Conservation (phyloP, 805 yeast species). For the Saturnispora zaruensis region DNA sequence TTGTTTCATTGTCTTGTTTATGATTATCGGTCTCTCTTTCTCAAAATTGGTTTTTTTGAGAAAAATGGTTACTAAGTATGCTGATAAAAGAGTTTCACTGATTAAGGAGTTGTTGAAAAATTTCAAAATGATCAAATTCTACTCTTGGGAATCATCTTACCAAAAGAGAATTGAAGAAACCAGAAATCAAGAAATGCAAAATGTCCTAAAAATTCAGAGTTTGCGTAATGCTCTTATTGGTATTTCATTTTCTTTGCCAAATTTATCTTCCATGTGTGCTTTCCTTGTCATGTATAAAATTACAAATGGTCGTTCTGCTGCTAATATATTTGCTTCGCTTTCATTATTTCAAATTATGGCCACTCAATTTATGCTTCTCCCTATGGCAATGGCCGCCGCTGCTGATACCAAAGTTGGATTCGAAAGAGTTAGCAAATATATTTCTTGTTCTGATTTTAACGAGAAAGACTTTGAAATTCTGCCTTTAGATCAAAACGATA, state of each 20-base stretch:
- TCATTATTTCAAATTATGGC: conserved; percentile 56
- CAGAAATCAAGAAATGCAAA: conserved; percentile 54
- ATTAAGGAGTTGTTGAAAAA: conserved; percentile 74
- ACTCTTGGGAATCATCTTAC: conserved; percentile 87
- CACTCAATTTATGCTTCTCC: conserved; percentile 56
- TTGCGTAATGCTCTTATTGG: conserved; percentile 53
- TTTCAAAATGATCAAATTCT: conserved; percentile 74
- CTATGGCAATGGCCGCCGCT: conserved; percentile 57
- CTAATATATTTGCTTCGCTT: conserved; percentile 58
- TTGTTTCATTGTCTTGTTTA: conserved; percentile 42
- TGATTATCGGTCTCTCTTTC: conserved; percentile 37
- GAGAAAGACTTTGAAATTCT: conserved; percentile 24
- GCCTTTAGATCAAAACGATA: conserved; percentile 14
- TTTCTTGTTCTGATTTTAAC: conserved; percentile 35
- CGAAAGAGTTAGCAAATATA: conserved; percentile 44
- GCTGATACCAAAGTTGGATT: conserved; percentile 59
- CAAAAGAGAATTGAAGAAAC: conserved; percentile 42
- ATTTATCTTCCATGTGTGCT: conserved; percentile 59
- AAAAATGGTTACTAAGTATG: conserved; percentile 45
- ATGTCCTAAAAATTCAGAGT: conserved; percentile 52
- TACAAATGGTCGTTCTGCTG: conserved; percentile 38
- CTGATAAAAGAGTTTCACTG: conserved; percentile 69
- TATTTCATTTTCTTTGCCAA: conserved; percentile 49
- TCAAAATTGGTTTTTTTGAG: conserved; percentile 46
- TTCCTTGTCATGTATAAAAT: conserved; percentile 35